Base-by-base conservation (phyloP, 2,329 filamentous ascomycete species). In the Phoma herbarum region DNA sequence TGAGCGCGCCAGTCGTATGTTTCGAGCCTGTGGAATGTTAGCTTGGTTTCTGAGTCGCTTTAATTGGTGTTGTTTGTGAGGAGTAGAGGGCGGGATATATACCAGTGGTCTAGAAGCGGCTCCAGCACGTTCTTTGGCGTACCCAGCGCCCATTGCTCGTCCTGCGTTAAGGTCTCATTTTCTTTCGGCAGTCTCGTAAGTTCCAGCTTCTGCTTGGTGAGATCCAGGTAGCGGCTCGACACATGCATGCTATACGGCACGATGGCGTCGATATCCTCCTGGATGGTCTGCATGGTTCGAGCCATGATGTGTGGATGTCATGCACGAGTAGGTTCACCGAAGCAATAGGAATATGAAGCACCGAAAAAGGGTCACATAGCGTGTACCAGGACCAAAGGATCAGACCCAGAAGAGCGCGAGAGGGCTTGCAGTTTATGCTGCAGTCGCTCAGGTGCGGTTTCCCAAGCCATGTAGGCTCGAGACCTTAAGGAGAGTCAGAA, bases 161-260 rank as follows among this genome's bases (percentile, higher is more conserved):
- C n/a, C 0, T 7, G 3, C 1, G 7, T 14, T 5, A 54, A 26
- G 11, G 14, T 20, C 16, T 35, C 46, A 28, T 48, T 51, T 14
- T 60, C 57, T 12, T 49, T 49, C 2, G 57, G 57, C 1, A 60
- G 11, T 2, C 57, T 46, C 8, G 57, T 60, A 9, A 83, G 72
- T 8, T 79, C 76, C 10, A 91, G 80, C 73, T 91, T 91, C 72
- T 86, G 84, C 69, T 80, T 83, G 6, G 88, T 91, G 59, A 90
- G 80, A 44, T 89, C 84, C 1, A 91, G 81, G 72, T 90, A 90
- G 67, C 84, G 86, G 53, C 83, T 85, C 2, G 88, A 90, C 16
- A 90, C 74, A 52, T 76, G 74, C 74, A 76, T 75, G 46, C 57
- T 68, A 46, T 75, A 75, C 23, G 72, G 67, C 37, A 67, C 65